Evolutionary conservation across 352 stramenopile species (phyloP).

Genomic region (Pythium angustatum): DNA sequence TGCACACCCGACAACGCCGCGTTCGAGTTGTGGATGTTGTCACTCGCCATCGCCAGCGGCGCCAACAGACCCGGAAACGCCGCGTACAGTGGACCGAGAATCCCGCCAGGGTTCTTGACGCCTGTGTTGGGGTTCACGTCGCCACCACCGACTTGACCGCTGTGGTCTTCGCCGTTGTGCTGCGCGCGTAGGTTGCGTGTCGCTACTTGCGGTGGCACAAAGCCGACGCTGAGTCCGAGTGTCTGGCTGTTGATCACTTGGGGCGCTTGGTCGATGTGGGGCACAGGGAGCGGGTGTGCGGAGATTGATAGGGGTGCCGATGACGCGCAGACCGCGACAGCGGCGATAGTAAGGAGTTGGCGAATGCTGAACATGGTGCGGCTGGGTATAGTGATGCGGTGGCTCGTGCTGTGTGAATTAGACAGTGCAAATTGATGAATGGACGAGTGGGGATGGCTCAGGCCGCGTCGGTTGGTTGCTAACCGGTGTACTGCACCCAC

Average conservation of each 20-base stretch:
- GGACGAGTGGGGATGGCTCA: neutral
- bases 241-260: neutral
- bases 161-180: constrained; percentile 8
- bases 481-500: neutral
- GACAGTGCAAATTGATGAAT: neutral
- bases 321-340: neutral
- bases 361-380: neutral
- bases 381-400: neutral
- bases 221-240: neutral
- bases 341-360: neutral
- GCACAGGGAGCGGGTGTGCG: neutral
- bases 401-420: too few relatives aligned
- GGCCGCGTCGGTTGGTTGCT: neutral
- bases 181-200: constrained; percentile 1
- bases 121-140: constrained; percentile 7
- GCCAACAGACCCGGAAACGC: constrained; percentile 10
- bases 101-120: constrained; percentile 15
- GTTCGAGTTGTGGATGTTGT: constrained; percentile 21
- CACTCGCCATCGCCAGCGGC: constrained; percentile 17
- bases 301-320: neutral
- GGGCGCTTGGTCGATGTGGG: neutral
- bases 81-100: constrained; percentile 16
- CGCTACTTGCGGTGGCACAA: neutral
- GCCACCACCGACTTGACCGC: neutral
- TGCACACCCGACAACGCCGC: constrained; percentile 19